Base-by-base conservation (phyloP, 75 land plant genomes). In the Selaginella moellendorffii region DNA sequence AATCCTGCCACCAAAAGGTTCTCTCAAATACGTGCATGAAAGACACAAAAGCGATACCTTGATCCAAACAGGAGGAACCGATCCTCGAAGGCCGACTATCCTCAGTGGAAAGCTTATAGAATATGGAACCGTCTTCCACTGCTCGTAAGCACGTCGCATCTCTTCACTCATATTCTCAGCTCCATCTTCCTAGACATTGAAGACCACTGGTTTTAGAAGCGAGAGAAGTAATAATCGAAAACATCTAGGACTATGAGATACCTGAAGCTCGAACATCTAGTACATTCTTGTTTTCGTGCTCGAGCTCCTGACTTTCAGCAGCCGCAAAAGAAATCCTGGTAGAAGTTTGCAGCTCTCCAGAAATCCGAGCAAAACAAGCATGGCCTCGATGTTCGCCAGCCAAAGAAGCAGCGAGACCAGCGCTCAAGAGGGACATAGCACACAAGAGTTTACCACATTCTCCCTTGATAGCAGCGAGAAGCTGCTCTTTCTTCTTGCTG, bases 21-120 rank as follows among this genome's bases (percentile, higher is more conserved):
- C 14, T 5, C 10, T 36, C 46, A 36, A 36, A 36, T 36, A 36
- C 14, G 46, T 36, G 46, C 10, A 5, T 36, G 14, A 5, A 5
- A 36, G 5, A 36, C 46, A 36, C 14, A 36, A 36, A 5, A 36
- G 29, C 22, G n/a, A 51, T 56, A 87, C 96, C 91, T 87, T 87
- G 56, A 82, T 28, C 97, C 97, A 90, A 8, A 82, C 76, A 53
- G 92, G 85, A 22, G 93, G 97, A 0, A 87, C 26, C 24, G 97
- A 87, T 9, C 82, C 83, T 0, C 81, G 81, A 21, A 87, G 82
- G 42, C 88, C 77, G 36, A 82, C 84, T 31, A 90, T 74, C 52
- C 82, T 72, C 9, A 90, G 65, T 66, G 97, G 97, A 8, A 90
- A 88, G 29, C 85, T 78, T 51, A 87, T 54, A 10, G 88, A 83